Conservation (phyloP, 2,329 filamentous ascomycete genomes). For the Fusarium domesticum region DNA sequence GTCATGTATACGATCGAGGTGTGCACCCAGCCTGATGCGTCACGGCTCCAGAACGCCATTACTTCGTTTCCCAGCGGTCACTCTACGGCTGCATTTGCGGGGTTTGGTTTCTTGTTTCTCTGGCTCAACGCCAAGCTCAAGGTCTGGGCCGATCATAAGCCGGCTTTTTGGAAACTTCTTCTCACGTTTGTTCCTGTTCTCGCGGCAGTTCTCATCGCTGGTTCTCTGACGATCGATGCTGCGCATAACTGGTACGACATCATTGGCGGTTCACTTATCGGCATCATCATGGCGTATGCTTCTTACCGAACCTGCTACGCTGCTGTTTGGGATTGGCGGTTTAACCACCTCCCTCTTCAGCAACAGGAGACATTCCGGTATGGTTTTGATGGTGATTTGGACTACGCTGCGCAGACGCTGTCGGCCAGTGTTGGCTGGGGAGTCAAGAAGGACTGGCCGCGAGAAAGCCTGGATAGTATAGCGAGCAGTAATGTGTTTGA, state of each 20-base stretch:
- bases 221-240: constrained; percentile 61
- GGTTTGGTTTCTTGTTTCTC: constrained; percentile 61
- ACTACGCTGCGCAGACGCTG: constrained; percentile 23
- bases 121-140: constrained; percentile 73
- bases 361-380: constrained; percentile 34
- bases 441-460: constrained; percentile 15
- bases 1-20: constrained; percentile 64
- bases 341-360: constrained; percentile 63
- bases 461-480: constrained; percentile 8
- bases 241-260: constrained; percentile 71
- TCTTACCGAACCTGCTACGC: constrained; percentile 66
- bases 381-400: constrained; percentile 14
- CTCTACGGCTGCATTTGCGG: constrained; percentile 61
- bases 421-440: constrained; percentile 30
- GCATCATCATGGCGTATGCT: constrained; percentile 59
- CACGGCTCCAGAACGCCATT: constrained; percentile 57
- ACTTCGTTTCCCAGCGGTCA: constrained; percentile 69
- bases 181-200: constrained; percentile 58
- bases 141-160: constrained; percentile 64
- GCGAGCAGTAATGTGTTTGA: constrained; percentile 10
- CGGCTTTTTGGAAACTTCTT: constrained; percentile 64
- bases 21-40: constrained; percentile 54
- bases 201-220: constrained; percentile 57
- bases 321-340: constrained; percentile 66
- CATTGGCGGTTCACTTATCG: constrained; percentile 61